Evolutionary conservation across 805 yeast species (phyloP), one percentile per base, ranked within the genome.

Genomic region (Lachancea meyersii): DNA sequence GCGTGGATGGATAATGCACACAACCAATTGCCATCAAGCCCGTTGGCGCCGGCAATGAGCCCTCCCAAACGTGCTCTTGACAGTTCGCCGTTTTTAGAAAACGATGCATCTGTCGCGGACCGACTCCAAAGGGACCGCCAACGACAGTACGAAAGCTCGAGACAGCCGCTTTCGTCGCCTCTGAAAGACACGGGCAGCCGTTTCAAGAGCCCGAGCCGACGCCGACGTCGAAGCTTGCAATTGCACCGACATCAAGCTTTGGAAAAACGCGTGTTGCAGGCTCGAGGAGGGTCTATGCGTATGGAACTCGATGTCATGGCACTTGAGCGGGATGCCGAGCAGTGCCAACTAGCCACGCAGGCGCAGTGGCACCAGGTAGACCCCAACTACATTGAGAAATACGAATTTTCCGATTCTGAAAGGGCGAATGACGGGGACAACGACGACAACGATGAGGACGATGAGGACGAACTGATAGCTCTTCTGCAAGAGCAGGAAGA

Each of bases 251-350:
- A 40, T 13, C 41, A 13, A 21, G 26, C 34, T 3, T 21, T 17
- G 23, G 39, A 40, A 20, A 16, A 19, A 2, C 31, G 39, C 19
- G 38, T 32, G 13, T 14, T 43, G 22, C 27, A 40, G 9, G 41
- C 24, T 33, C 48, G 63, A 20, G 62, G 65, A 21, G 64, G 65
- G 0, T 16, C 47, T 11, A 52, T 48, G 3, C 41, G 41, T 17
- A 59, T 61, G 64, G 63, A 58, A 37, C 35, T 48, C 5, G 57
- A 59, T 31, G 50, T 61, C 4, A 53, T 58, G 58, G 39, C 46
- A 10, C 44, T 52, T 10, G 61, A 57, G 33, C 42, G 45, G 9
- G 34, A 22, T 14, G 34, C 43, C 27, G 58, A 58, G 31, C 27
- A 45, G 19, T 38, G 47, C 16, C 17, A 38, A 3, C 38, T 54